A percentile compares a stretch with the other conserved stretches of the same genome.
Conservation (phyloP, 148 eudicot genomes). For the Cornus controversa region DNA sequence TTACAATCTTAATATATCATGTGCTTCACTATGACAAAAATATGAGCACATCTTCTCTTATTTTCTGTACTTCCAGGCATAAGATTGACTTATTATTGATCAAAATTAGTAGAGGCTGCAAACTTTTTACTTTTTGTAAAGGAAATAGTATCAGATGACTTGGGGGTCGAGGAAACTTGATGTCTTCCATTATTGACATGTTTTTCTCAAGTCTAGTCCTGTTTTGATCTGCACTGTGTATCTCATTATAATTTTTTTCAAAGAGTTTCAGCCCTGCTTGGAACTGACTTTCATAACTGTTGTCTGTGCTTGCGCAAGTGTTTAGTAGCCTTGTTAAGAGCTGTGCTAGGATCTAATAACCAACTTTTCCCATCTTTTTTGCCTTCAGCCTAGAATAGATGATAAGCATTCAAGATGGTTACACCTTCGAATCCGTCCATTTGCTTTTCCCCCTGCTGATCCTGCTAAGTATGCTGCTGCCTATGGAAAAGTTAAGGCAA, state of each 20-base stretch:
- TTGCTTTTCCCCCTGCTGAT: constrained; percentile 50
- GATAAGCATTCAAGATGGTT: constrained; percentile 89
- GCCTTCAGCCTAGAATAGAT: constrained; percentile 75
- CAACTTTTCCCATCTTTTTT: constrained; percentile 4
- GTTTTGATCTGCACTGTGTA: not conserved
- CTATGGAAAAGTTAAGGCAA: constrained; percentile 46
- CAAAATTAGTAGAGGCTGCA: not conserved
- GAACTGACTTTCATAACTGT: not conserved
- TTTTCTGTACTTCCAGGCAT: not conserved
- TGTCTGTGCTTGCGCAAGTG: not conserved
- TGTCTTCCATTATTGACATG: not conserved
- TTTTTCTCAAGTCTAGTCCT: not conserved
- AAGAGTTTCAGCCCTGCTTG: not conserved
- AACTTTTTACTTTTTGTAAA: not conserved
- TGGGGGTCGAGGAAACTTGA: not conserved
- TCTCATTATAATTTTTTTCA: not conserved
- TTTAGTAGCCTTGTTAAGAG: not conserved
- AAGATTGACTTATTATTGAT: too few species aligned
- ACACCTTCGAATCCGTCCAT: constrained; percentile 92
- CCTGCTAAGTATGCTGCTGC: constrained; percentile 35
- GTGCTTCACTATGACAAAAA: not conserved
- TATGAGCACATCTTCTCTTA: too few species aligned
- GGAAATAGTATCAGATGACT: not conserved
- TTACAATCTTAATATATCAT: not conserved
- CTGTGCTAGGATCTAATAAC: constrained; percentile 3